Evolutionary conservation across 768 basidiomycete species (phyloP).

Genomic region (Coprinellus micaceus): DNA sequence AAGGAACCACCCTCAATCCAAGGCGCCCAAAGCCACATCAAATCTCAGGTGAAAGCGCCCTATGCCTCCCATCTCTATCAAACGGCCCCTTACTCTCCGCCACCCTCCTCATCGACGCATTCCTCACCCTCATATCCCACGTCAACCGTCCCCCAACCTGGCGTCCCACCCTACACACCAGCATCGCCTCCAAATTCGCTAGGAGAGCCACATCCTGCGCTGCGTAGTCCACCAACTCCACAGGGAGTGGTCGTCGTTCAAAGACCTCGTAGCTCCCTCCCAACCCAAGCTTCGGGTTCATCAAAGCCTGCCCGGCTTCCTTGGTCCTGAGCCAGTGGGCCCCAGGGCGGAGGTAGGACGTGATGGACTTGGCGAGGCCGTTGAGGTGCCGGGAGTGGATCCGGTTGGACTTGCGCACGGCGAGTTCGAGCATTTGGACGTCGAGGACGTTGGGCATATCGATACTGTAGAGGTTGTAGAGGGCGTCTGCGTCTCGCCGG

Average conservation of each 20-base stretch:
- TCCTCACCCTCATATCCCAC: too few species aligned
- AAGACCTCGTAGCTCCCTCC: slow-evolving; percentile 21
- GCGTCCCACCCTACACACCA: too few species aligned
- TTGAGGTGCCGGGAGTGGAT: slow-evolving; percentile 18
- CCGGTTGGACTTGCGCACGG: slow-evolving; percentile 21
- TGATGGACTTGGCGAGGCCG: slow-evolving; percentile 22
- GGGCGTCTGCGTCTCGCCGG: slow-evolving; percentile 31
- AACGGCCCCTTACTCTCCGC: too few species aligned
- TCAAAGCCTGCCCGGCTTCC: slow-evolving; percentile 27
- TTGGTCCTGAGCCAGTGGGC: slow-evolving; percentile 26
- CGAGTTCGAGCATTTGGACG: slow-evolving; percentile 31
- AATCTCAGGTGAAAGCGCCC: too few species aligned
- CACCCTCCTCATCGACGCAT: too few species aligned
- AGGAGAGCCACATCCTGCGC: slow-evolving; percentile 17
- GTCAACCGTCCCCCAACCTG: too few species aligned
- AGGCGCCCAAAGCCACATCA: too few species aligned
- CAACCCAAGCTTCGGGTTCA: slow-evolving; percentile 22
- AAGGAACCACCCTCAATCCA: too few species aligned
- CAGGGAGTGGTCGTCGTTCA: slow-evolving; percentile 14
- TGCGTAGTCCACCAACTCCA: slow-evolving; percentile 10
- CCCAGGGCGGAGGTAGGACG: slow-evolving; percentile 22
- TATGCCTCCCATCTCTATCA: too few species aligned
- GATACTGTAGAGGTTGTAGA: slow-evolving; percentile 26
- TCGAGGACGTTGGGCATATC: slow-evolving; percentile 28
- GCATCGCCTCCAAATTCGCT: slow-evolving; percentile 2